These are phyloP conservation scores for Lotus japonicus DNA, from an alignment of 306 rosid species.

Conservation along the genomic window DNA sequence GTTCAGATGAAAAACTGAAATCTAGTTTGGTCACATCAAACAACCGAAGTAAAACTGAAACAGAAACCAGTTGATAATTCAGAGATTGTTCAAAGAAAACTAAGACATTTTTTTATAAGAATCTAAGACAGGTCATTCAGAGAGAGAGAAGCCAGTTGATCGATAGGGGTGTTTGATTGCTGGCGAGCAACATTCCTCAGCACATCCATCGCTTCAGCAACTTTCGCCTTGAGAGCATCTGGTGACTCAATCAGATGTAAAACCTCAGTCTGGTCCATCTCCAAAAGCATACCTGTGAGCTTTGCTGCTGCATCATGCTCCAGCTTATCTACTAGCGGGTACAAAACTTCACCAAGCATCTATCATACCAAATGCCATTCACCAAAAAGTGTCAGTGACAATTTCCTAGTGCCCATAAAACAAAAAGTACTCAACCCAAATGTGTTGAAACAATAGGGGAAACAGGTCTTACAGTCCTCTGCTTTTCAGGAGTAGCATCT, in stretches of 20 bases:
- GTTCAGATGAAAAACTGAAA: too few species aligned
- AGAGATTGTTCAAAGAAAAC: too few species aligned
- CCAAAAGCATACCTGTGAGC: slow-evolving; percentile 78
- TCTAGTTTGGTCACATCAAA: too few species aligned
- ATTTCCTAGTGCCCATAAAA: neutral
- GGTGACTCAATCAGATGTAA: slow-evolving; percentile 67
- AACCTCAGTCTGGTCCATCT: slow-evolving; percentile 87
- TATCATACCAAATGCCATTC: slow-evolving; percentile 13
- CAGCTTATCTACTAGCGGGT: slow-evolving; percentile 60
- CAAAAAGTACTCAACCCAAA: neutral
- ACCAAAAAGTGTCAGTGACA: neutral
- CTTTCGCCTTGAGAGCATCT: slow-evolving; percentile 66
- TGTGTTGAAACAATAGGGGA: neutral
- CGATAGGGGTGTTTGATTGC: slow-evolving; percentile 33
- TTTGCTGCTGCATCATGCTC: slow-evolving; percentile 67
- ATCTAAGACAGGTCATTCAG: slow-evolving; percentile 43
- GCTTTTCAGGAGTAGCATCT: slow-evolving; percentile 57
- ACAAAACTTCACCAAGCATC: slow-evolving; percentile 77
- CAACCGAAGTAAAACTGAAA: too few species aligned
- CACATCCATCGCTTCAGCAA: slow-evolving; percentile 69
- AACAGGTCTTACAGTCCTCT: slow-evolving; percentile 49
- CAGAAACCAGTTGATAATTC: too few species aligned
- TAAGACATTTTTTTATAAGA: neutral
- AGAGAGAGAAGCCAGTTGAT: slow-evolving; percentile 52
- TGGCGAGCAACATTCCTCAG: slow-evolving; percentile 64